Evolutionary conservation across 2,329 filamentous ascomycete species (phyloP).

Genomic region (Beauveria scarabaeidicola): DNA sequence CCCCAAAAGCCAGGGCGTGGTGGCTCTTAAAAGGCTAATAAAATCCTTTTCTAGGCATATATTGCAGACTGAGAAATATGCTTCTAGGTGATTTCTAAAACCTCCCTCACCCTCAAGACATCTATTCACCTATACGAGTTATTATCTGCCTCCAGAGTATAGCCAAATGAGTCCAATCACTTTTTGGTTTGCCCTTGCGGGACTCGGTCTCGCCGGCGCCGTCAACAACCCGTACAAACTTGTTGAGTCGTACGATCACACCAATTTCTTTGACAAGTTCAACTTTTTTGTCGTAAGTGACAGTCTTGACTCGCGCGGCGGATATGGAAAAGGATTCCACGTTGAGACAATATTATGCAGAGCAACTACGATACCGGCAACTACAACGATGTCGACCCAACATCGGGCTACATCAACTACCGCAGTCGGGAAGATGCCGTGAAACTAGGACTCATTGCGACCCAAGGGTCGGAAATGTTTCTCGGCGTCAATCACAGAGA

Average conservation of each 20-base stretch:
- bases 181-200: background rate
- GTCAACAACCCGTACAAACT: background rate
- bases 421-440: slow-evolving; percentile 23
- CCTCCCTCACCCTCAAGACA: no score
- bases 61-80: no score
- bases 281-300: slow-evolving; percentile 20
- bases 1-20: no score
- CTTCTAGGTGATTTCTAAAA: no score
- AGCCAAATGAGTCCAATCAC: background rate
- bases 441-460: slow-evolving; percentile 24
- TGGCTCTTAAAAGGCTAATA: no score
- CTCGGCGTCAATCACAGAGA: slow-evolving; percentile 27
- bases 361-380: slow-evolving; percentile 18
- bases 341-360: background rate
- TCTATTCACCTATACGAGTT: background rate
- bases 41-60: no score
- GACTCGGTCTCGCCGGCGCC: background rate
- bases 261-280: slow-evolving; percentile 40
- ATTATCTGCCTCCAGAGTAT: background rate
- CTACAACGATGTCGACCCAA: slow-evolving; percentile 43
- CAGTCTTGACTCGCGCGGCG: background rate
- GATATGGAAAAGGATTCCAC: background rate
- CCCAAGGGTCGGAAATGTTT: slow-evolving; percentile 23
- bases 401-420: slow-evolving; percentile 57
- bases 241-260: slow-evolving; percentile 21